Conservation (phyloP, 192 early-diverging fungal genomes). For the Linnemannia exigua region DNA sequence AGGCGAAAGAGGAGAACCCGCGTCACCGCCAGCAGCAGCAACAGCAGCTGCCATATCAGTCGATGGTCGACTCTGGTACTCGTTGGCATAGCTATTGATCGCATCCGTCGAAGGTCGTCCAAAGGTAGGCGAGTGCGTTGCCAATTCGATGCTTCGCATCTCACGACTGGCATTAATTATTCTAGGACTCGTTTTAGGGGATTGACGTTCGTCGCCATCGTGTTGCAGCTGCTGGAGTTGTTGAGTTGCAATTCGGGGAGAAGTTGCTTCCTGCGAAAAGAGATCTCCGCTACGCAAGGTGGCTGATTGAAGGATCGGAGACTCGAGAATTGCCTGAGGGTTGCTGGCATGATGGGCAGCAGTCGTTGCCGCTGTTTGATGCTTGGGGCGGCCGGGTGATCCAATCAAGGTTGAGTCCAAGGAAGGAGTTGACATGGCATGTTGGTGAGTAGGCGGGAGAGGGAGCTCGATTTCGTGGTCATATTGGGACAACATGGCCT, state of each 20-base stretch:
- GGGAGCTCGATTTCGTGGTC: background rate
- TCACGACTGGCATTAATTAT: background rate
- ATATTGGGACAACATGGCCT: slow-evolving; percentile 5
- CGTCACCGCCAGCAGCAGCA: background rate
- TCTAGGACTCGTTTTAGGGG: background rate
- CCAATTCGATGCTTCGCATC: slow-evolving; percentile 13
- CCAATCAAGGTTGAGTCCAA: slow-evolving; percentile 11
- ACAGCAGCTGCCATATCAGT: background rate
- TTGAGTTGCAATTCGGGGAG: background rate
- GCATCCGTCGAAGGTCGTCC: background rate
- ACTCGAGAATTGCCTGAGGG: slow-evolving; percentile 26
- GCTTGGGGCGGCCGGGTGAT: background rate
- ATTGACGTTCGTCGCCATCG: background rate
- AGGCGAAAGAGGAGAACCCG: background rate
- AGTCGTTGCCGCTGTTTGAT: background rate
- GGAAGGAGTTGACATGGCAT: background rate
- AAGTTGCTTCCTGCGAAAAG: slow-evolving; percentile 18
- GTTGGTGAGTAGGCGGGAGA: background rate
- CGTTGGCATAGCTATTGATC: slow-evolving; percentile 17
- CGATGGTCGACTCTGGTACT: slow-evolving; percentile 11
- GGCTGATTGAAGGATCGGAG: slow-evolving; percentile 17
- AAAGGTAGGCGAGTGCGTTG: background rate
- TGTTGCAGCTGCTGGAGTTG: background rate
- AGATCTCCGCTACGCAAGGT: slow-evolving; percentile 24
- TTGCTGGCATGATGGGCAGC: background rate